Evolutionary conservation across 2,329 filamentous ascomycete species (phyloP).

Genomic region (Scopulariopsis brevicaulis): DNA sequence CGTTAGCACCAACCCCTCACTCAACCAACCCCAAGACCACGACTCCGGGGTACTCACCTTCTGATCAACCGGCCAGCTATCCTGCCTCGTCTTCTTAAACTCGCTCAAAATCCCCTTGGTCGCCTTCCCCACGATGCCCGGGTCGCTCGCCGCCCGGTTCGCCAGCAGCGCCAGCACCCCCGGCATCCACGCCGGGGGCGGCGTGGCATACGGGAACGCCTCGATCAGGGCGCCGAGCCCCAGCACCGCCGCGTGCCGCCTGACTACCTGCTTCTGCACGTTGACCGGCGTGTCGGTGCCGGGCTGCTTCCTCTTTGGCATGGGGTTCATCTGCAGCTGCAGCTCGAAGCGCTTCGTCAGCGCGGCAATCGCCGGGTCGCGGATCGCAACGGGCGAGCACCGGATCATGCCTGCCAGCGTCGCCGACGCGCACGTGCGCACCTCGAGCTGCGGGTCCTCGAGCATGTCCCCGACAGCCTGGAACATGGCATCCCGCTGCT

Average conservation of each 20-base stretch:
- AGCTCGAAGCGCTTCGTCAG: conserved; percentile 72
- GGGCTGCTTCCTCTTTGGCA: conserved; percentile 59
- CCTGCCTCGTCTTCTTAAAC: conserved; percentile 98
- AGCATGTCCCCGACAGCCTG: conserved; percentile 94
- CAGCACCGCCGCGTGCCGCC: conserved; percentile 80
- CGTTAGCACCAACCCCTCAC: background rate
- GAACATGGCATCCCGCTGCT: conserved; percentile 72
- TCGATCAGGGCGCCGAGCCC: conserved; percentile 85
- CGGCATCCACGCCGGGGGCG: conserved; percentile 87
- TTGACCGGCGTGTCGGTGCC: conserved; percentile 61
- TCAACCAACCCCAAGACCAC: background rate
- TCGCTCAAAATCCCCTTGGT: conserved; percentile 90
- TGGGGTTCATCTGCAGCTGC: conserved; percentile 70
- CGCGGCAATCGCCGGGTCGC: conserved; percentile 62
- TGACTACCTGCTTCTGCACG: conserved; percentile 65
- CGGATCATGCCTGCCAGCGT: conserved; percentile 97
- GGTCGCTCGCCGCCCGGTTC: conserved; percentile 73
- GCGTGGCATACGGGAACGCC: conserved; percentile 91
- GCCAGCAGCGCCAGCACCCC: conserved; percentile 81
- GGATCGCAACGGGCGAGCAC: conserved; percentile 74
- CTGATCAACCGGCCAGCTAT: conserved; percentile 96
- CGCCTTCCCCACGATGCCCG: conserved; percentile 87
- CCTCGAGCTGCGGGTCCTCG: conserved; percentile 81
- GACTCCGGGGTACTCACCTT: conserved; percentile 54
- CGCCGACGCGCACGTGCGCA: conserved; percentile 82